phyloP scores from a whole-genome alignment of 2,329 filamentous ascomycete species.

The Zymoseptoria crescenta region DNA sequence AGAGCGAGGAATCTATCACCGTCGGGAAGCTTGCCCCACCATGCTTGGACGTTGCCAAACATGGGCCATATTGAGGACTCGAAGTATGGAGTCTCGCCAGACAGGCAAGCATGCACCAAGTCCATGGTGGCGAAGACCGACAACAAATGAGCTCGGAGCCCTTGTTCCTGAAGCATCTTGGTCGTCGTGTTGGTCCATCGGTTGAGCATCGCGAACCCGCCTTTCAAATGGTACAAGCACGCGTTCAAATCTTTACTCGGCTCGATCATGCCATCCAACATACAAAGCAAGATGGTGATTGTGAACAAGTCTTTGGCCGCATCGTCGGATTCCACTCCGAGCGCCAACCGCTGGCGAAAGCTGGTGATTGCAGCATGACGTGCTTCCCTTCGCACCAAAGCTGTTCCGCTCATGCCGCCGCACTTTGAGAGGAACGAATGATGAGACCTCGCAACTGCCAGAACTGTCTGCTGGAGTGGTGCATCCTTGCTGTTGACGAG shows the following conservation, averaged over 20 bases:
- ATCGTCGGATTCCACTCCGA: constrained; percentile 1
- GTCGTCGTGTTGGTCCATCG: constrained; percentile 8
- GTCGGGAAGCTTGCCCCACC: constrained; percentile 8
- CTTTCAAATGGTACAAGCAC: constrained; percentile 10
- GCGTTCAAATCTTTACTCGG: constrained; percentile 9
- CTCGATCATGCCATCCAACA: constrained; percentile 14
- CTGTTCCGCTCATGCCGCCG: constrained; percentile 1
- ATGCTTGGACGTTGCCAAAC: constrained; percentile 9
- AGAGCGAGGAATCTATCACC: constrained; percentile 5
- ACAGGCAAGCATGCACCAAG: constrained; percentile 8
- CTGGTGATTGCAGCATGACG: constrained; percentile 10
- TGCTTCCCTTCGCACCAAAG: constrained; percentile 4
- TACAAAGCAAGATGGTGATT: constrained; percentile 9
- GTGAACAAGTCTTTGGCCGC: constrained; percentile 8
- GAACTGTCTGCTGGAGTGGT: constrained; percentile 8
- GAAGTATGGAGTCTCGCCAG: constrained; percentile 10
- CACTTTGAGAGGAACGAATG: constrained; percentile 9
- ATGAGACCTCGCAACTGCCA: constrained; percentile 12
- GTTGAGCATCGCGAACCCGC: constrained; percentile 14
- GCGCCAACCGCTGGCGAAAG: constrained; percentile 8
- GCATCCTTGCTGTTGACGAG: constrained; percentile 2
- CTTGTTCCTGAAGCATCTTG: constrained; percentile 7
- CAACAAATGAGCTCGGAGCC: constrained; percentile 9
- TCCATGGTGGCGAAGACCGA: constrained; percentile 12
- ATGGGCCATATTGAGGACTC: constrained; percentile 5